Percentiles rank a stretch among this genome's conserved stretches.
phyloP scores from a whole-genome alignment of 257 asterid genomes.

The Gynochthodes officinalis region DNA sequence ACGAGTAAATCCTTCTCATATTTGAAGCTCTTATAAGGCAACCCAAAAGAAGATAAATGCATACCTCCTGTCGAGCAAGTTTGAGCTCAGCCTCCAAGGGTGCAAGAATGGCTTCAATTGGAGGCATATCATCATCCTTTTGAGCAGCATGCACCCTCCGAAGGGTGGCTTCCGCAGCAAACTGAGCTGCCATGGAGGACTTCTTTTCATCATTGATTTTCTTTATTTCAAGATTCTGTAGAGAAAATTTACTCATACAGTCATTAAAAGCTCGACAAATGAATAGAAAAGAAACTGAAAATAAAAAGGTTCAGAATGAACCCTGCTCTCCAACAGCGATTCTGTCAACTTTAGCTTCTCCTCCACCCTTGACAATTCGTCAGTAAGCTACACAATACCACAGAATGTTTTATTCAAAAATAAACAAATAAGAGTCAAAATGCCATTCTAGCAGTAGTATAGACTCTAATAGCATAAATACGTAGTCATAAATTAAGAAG shows the following conservation, averaged over 20 bases:
- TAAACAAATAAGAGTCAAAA: background rate
- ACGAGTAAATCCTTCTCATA: constrained; percentile 18
- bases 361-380: constrained; percentile 76
- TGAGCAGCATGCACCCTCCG: constrained; percentile 97
- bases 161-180: constrained; percentile 99
- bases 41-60: constrained; percentile 17
- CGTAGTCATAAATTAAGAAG: too few species aligned
- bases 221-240: constrained; percentile 95
- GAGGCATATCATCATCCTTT: constrained; percentile 99
- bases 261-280: constrained; percentile 8
- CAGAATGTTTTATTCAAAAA: background rate
- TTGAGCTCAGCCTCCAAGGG: constrained; percentile 97
- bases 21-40: constrained; percentile 8
- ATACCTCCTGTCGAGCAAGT: constrained; percentile 95
- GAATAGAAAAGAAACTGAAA: constrained; percentile 9
- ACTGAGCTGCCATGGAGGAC: constrained; percentile 98
- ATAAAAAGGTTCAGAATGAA: constrained; percentile 24
- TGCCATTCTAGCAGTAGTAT: background rate
- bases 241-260: constrained; percentile 1
- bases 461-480: too few species aligned
- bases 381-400: constrained; percentile 55
- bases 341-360: constrained; percentile 89
- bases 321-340: constrained; percentile 89
- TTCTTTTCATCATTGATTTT: constrained; percentile 93
- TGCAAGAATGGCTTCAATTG: constrained; percentile 95